Percentiles rank a stretch among this genome's conserved stretches.
phyloP scores from a whole-genome alignment of 164 flowering plant genomes.

The Saururus chinensis region DNA sequence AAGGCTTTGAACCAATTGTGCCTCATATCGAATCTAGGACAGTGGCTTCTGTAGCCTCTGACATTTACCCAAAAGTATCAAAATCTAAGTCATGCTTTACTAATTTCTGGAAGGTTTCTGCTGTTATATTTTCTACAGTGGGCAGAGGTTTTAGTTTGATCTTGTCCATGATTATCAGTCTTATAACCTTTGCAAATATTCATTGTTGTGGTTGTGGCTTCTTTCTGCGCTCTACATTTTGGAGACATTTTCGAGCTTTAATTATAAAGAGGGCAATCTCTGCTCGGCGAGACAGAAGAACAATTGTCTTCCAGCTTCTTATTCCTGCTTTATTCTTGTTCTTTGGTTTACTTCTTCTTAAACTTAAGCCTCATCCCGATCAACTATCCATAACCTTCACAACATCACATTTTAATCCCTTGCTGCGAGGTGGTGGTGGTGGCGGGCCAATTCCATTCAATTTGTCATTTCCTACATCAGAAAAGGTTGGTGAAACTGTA shows the following conservation, averaged over 20 bases:
- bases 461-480: slow-evolving; percentile 55
- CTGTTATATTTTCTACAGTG: slow-evolving; percentile 24
- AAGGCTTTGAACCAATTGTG: slow-evolving; percentile 17
- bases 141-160: slow-evolving; percentile 38
- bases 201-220: slow-evolving; percentile 59
- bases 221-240: slow-evolving; percentile 54
- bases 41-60: slow-evolving; percentile 21
- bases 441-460: slow-evolving; percentile 98
- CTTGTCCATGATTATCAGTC: slow-evolving; percentile 30
- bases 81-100: slow-evolving; percentile 29
- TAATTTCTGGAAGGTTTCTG: slow-evolving; percentile 23
- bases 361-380: slow-evolving; percentile 96
- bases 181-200: slow-evolving; percentile 39
- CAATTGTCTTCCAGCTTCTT: slow-evolving; percentile 82
- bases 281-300: slow-evolving; percentile 81
- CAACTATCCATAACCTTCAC: slow-evolving; percentile 70
- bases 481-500: slow-evolving; percentile 32
- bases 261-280: slow-evolving; percentile 71
- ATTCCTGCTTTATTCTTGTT: slow-evolving; percentile 85
- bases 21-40: slow-evolving; percentile 17
- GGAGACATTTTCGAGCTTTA: slow-evolving; percentile 79
- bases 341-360: slow-evolving; percentile 74
- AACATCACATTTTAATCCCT: slow-evolving; percentile 86
- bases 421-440: slow-evolving; percentile 82
- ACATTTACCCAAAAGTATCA: slow-evolving; percentile 17